phyloP scores from a whole-genome alignment of 2,329 filamentous ascomycete genomes.

The Phyllachora maydis region DNA sequence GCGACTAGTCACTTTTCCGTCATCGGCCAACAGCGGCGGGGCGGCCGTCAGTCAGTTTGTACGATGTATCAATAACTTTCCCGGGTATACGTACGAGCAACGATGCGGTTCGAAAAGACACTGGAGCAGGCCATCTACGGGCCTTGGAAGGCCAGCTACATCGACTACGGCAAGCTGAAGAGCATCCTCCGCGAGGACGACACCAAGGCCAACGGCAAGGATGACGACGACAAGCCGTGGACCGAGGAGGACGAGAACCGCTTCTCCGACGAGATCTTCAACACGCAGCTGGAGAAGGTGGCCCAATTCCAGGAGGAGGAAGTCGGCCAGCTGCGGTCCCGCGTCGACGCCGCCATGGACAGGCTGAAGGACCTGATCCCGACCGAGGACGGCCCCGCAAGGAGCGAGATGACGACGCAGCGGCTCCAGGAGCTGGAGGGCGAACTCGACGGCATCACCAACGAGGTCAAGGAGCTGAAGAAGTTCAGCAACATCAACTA shows the following conservation, averaged over 20 bases:
- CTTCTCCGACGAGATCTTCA: constrained; percentile 90
- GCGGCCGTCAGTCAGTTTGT: no score
- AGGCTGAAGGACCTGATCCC: constrained; percentile 64
- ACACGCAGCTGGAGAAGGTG: constrained; percentile 88
- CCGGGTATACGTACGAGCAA: no score
- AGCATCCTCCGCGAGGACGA: constrained; percentile 66
- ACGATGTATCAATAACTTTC: no score
- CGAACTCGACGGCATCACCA: constrained; percentile 74
- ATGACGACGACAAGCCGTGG: constrained; percentile 46
- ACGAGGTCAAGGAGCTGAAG: constrained; percentile 81
- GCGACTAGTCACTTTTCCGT: no score
- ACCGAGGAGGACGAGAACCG: constrained; percentile 83
- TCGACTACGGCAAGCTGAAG: constrained; percentile 92
- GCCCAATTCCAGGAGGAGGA: constrained; percentile 70
- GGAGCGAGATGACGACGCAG: constrained; percentile 24
- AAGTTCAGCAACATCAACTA: constrained; percentile 95
- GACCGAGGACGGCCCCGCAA: constrained; percentile 21
- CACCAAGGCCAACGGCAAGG: no score
- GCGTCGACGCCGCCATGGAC: constrained; percentile 35
- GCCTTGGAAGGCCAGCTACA: constrained; percentile 85
- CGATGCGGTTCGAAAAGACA: constrained; percentile 87
- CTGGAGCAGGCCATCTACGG: constrained; percentile 59
- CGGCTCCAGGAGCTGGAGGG: constrained; percentile 49
- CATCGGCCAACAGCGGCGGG: no score
- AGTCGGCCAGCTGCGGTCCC: constrained; percentile 34